Evolutionary conservation across 495 filamentous ascomycete genomes (phyloP).

Genomic region (Aspergillus ostianus): DNA sequence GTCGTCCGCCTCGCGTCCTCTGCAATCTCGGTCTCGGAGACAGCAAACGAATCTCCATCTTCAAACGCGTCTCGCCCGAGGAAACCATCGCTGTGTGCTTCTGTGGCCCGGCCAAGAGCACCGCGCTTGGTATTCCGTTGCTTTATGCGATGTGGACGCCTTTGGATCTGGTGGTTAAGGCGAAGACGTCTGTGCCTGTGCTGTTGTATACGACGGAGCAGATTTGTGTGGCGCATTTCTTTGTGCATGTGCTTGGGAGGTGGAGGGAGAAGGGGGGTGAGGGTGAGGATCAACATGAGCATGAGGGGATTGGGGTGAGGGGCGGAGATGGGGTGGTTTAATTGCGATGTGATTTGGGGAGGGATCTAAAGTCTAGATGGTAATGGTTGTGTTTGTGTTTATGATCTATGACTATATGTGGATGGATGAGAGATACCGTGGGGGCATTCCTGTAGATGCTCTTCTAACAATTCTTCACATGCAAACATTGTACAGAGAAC

Average conservation of each 20-base stretch:
- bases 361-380: too few relatives aligned
- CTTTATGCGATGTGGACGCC: slow-evolving; percentile 54
- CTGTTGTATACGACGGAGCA: slow-evolving; percentile 57
- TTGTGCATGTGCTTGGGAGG: slow-evolving; percentile 50
- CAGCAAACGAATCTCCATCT: slow-evolving; percentile 27
- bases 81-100: slow-evolving; percentile 56
- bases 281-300: neutral
- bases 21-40: slow-evolving; percentile 18
- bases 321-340: slow-evolving; percentile 3
- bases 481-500: slow-evolving; percentile 11
- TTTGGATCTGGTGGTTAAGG: slow-evolving; percentile 47
- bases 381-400: too few relatives aligned
- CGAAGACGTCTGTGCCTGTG: slow-evolving; percentile 53
- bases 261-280: slow-evolving; percentile 26
- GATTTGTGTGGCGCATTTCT: slow-evolving; percentile 53
- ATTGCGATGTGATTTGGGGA: neutral
- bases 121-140: slow-evolving; percentile 51
- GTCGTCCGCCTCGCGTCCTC: slow-evolving; percentile 38
- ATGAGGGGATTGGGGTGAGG: neutral
- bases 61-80: slow-evolving; percentile 42
- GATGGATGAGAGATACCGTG: too few relatives aligned
- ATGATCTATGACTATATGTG: too few relatives aligned
- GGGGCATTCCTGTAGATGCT: neutral
- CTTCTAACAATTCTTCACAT: neutral
- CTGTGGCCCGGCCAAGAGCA: slow-evolving; percentile 57